Percentiles rank a stretch among this genome's conserved stretches.
Conservation (phyloP, 139 green algal genomes). For the Coelastrella sp. region DNA sequence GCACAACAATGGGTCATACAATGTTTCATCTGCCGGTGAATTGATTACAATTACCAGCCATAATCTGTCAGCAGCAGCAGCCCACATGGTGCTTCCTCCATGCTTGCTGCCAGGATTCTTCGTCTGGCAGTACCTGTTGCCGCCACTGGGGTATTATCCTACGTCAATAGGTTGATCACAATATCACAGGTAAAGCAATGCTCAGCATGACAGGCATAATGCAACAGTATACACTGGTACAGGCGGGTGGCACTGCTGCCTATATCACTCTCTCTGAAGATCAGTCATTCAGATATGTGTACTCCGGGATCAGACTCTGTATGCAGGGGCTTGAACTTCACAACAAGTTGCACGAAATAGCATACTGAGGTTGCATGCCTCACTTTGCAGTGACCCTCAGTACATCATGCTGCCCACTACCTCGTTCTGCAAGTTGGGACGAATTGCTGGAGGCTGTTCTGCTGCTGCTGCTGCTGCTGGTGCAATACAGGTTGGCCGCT, state of each 20-base stretch:
- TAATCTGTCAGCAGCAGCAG: not conserved
- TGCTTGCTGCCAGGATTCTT: conserved; percentile 4
- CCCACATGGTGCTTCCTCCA: not conserved
- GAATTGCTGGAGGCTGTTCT: not conserved
- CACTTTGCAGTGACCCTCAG: not conserved
- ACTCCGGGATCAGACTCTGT: not conserved
- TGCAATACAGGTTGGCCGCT: conserved; percentile 23
- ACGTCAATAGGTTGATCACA: conserved; percentile 22
- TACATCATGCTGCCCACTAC: not conserved
- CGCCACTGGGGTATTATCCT: not conserved
- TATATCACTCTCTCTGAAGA: too few relatives aligned
- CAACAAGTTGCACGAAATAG: not conserved
- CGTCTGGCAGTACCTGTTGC: not conserved
- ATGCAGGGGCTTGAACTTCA: not conserved
- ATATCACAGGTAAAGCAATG: not conserved
- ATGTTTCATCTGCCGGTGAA: too few relatives aligned
- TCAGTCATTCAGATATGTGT: not conserved
- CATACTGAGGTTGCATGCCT: not conserved
- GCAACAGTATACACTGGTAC: not conserved
- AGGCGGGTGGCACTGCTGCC: not conserved
- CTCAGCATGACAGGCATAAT: not conserved
- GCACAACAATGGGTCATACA: too few relatives aligned
- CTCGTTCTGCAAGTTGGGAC: not conserved
- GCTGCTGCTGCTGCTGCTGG: not conserved
- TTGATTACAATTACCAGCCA: too few relatives aligned